Base-by-base conservation (phyloP, 2,329 filamentous ascomycete genomes). In the Drechmeria coniospora region DNA sequence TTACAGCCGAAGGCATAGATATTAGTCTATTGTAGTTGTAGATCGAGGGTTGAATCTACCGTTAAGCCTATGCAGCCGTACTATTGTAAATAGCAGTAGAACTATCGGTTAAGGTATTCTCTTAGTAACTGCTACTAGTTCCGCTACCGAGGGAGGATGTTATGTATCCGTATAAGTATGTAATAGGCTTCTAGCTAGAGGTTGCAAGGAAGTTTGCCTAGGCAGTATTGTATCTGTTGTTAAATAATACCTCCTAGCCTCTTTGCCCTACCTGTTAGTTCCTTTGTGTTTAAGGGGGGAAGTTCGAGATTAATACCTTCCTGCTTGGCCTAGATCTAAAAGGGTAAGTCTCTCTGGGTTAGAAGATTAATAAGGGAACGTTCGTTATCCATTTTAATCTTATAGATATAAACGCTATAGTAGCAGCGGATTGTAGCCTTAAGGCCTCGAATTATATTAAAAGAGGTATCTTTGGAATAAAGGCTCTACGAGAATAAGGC, bases 221-320 rank as follows among this genome's bases (percentile, higher is more conserved):
- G 9, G 18, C 21, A 15, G 13, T 12, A 15, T n/a, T 19, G 26
- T 19, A 27, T 21, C 10, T 19, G 26, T 27, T 14, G 4, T 11
- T 27, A 19, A 21, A 8, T 27, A 8, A 27, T 27, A 10, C 26
- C 26, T 15, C 26, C 26, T 7, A 19, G 26, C n/a, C 26, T 18
- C 9, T 27, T 19, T 12, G 26, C 26, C 5, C 26, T 19, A 10
- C 26, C 26, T 3, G 26, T 27, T 6, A 19, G 26, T 11, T 27
- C 25, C n/a, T 26, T 22, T 3, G 26, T 27, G 18, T 27, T n/a
- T 13, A 19, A 12, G 4, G 26, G 26, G 18, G 26, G 26, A 13
- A 27, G 18, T 15, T 27, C 26, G 18, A 27, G 8, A 4, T 15
- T 12, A 4, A 27, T 16, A 5, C 18, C 26, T 15, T 20, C 26